These are phyloP conservation scores for Evansstolkia leycettana DNA, from an alignment of 495 filamentous ascomycete genomes.

Conservation along the genomic window DNA sequence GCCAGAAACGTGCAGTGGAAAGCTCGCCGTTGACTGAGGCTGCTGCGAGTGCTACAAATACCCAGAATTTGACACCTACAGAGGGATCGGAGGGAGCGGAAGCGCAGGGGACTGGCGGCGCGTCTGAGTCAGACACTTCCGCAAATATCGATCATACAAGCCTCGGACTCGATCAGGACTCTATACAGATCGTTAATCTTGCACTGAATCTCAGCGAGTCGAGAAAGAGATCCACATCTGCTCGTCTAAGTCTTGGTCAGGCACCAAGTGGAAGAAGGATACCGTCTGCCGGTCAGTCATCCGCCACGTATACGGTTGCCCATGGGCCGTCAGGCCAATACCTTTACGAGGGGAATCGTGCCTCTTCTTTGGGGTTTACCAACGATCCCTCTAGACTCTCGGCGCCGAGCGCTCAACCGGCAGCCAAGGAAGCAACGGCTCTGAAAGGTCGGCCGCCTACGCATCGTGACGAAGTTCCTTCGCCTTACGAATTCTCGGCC, in stretches of 20 bases:
- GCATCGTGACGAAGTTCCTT: slow-evolving; percentile 14
- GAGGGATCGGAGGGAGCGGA: too few species aligned
- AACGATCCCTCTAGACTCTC: slow-evolving; percentile 4
- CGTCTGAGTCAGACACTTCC: background rate
- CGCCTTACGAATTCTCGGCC: slow-evolving; percentile 55
- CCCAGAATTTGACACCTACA: slow-evolving; percentile 2
- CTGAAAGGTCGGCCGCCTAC: slow-evolving; percentile 21
- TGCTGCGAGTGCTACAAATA: slow-evolving; percentile 4
- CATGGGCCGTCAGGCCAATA: slow-evolving; percentile 7
- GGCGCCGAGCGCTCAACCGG: background rate
- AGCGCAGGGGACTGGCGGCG: too few species aligned
- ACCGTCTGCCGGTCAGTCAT: slow-evolving; percentile 36
- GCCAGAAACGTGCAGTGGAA: slow-evolving; percentile 13
- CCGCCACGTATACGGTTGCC: slow-evolving; percentile 20
- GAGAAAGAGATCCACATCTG: slow-evolving; percentile 40
- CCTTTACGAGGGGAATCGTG: slow-evolving; percentile 8
- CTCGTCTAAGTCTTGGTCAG: slow-evolving; percentile 12
- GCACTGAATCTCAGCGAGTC: slow-evolving; percentile 83
- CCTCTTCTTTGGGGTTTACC: slow-evolving; percentile 6
- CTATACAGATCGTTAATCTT: slow-evolving; percentile 79
- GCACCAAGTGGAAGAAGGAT: slow-evolving; percentile 38
- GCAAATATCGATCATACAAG: slow-evolving; percentile 7
- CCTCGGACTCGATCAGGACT: slow-evolving; percentile 51
- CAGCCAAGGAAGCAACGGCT: slow-evolving; percentile 4
- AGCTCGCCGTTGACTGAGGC: slow-evolving; percentile 10